These are phyloP conservation scores for Thermothelomyces thermophilus DNA, from an alignment of 2,329 filamentous ascomycete species.

Conservation along the genomic window DNA sequence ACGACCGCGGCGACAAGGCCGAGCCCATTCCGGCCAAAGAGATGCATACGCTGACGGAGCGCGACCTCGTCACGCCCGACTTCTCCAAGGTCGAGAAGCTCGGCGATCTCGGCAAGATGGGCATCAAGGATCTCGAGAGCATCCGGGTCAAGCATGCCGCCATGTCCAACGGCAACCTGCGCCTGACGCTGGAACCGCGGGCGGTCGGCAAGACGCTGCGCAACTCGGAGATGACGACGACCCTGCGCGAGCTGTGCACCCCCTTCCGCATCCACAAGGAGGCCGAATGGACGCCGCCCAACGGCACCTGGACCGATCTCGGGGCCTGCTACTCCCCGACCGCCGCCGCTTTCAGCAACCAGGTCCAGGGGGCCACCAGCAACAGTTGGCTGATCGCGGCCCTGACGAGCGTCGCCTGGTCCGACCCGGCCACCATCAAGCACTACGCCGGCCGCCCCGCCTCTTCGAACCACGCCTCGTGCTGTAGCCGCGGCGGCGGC, in stretches of 20 bases:
- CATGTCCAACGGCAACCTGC: conserved; percentile 40
- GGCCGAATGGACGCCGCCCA: conserved; percentile 34
- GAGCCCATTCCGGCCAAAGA: conserved; percentile 35
- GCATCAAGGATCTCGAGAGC: conserved; percentile 33
- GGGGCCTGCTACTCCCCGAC: conserved; percentile 21
- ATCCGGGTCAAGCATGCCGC: conserved; percentile 35
- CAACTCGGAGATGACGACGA: conserved; percentile 35
- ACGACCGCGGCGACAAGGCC: conserved; percentile 32
- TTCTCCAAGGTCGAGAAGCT: conserved; percentile 35
- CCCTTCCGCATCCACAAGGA: conserved; percentile 31
- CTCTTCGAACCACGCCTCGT: background rate
- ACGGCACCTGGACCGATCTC: conserved; percentile 36
- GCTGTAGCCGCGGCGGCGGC: background rate
- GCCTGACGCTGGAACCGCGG: conserved; percentile 33
- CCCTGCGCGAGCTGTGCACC: conserved; percentile 36
- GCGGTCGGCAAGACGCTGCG: conserved; percentile 32
- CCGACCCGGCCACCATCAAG: conserved; percentile 30
- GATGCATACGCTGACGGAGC: conserved; percentile 36
- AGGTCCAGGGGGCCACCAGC: conserved; percentile 36
- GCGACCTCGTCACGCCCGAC: conserved; percentile 37
- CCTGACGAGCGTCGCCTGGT: conserved; percentile 40
- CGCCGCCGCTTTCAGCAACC: conserved; percentile 35
- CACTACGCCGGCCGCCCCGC: conserved; percentile 34
- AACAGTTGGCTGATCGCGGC: conserved; percentile 41
- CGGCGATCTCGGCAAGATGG: conserved; percentile 35